A percentile compares a stretch with the other conserved stretches of the same genome.
phyloP scores from a whole-genome alignment of 2,329 filamentous ascomycete species.

The Chaetothyriales sp. region DNA sequence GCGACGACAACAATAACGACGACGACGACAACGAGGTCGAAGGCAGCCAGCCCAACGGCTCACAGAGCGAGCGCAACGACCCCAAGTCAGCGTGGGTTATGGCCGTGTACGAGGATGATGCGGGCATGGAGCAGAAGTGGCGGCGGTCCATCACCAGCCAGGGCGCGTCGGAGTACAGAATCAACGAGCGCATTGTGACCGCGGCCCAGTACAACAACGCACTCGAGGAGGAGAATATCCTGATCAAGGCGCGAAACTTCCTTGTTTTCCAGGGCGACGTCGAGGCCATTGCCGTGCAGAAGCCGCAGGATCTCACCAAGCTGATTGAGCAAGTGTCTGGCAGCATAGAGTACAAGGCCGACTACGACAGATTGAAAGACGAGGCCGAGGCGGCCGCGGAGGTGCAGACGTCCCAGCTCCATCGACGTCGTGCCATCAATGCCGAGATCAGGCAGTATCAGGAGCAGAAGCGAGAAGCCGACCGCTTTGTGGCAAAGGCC shows the following conservation, averaged over 20 bases:
- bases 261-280: slow-evolving; percentile 97
- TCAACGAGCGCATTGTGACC: slow-evolving; percentile 80
- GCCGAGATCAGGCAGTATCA: slow-evolving; percentile 96
- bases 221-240: slow-evolving; percentile 82
- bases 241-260: slow-evolving; percentile 97
- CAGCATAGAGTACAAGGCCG: slow-evolving; percentile 81
- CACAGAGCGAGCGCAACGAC: slow-evolving; percentile 47
- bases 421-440: slow-evolving; percentile 83
- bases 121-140: slow-evolving; percentile 87
- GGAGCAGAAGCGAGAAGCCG: slow-evolving; percentile 89
- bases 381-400: slow-evolving; percentile 78
- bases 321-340: slow-evolving; percentile 96
- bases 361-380: slow-evolving; percentile 80
- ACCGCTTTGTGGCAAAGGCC: slow-evolving; percentile 80
- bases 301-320: slow-evolving; percentile 79
- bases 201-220: slow-evolving; percentile 88
- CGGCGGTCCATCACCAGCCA: slow-evolving; percentile 82
- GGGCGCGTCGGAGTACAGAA: slow-evolving; percentile 86
- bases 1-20: slow-evolving; percentile 38
- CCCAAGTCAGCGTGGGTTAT: slow-evolving; percentile 97
- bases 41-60: slow-evolving; percentile 44
- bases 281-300: slow-evolving; percentile 89
- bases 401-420: slow-evolving; percentile 74
- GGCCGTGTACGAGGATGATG: slow-evolving; percentile 97
- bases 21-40: slow-evolving; percentile 48